These are phyloP conservation scores for Platanthera zijinensis DNA, from an alignment of 106 monocot species.

Conservation along the genomic window DNA sequence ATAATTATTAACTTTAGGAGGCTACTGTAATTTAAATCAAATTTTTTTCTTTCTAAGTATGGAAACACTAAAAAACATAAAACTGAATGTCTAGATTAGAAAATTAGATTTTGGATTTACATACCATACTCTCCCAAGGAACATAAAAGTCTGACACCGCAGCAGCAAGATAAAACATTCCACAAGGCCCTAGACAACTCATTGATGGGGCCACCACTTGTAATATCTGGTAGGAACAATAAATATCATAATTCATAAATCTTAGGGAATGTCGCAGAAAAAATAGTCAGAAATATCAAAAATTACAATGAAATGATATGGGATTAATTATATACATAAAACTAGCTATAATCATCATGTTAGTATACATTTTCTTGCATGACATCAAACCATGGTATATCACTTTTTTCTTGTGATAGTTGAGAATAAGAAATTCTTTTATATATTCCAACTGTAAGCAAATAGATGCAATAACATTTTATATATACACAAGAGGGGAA, in stretches of 20 bases:
- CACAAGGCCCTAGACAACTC: conserved; percentile 36
- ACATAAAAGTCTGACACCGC: conserved; percentile 98
- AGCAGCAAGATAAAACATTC: conserved; percentile 94
- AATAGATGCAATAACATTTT: too few species aligned
- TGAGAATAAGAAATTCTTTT: too few species aligned
- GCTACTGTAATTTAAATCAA: not conserved
- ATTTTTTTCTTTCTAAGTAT: not conserved
- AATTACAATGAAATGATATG: not conserved
- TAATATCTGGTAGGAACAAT: conserved; percentile 43
- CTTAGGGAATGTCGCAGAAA: not conserved
- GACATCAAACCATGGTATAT: not conserved
- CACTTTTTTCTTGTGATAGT: not conserved
- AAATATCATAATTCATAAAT: not conserved
- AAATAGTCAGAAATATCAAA: not conserved
- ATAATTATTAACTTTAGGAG: not conserved
- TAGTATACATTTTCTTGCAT: not conserved
- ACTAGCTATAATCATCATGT: not conserved
- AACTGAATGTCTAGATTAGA: not conserved
- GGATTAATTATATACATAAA: not conserved
- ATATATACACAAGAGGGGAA: too few species aligned
- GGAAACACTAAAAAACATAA: not conserved
- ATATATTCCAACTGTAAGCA: too few species aligned
- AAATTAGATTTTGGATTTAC: not conserved
- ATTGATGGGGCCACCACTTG: conserved; percentile 68
- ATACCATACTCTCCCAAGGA: conserved; percentile 95